phyloP scores from a whole-genome alignment of 192 early-diverging fungal genomes.

The Podochytrium sp. region DNA sequence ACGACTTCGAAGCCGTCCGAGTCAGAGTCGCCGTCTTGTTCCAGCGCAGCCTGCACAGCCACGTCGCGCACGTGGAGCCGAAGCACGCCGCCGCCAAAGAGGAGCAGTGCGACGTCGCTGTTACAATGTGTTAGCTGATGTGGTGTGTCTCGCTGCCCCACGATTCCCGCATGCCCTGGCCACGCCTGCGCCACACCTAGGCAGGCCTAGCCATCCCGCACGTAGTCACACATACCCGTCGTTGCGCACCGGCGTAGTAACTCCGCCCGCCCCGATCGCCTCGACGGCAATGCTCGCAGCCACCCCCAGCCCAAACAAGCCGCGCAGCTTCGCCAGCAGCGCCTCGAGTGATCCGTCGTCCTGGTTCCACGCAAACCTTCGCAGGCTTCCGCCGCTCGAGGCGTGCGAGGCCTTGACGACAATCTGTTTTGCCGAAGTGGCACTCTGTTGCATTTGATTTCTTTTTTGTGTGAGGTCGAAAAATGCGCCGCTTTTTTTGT shows the following conservation, averaged over 20 bases:
- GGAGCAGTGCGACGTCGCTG: constrained; percentile 22
- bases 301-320: neutral
- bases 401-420: too few relatives aligned
- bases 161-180: neutral
- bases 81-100: constrained; percentile 13
- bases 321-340: neutral
- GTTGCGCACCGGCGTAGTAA: neutral
- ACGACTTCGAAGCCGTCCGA: constrained; percentile 19
- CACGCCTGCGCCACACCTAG: neutral
- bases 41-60: neutral
- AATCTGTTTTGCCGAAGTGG: too few relatives aligned
- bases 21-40: neutral
- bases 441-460: too few relatives aligned
- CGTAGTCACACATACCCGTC: constrained; percentile 7
- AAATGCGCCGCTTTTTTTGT: too few relatives aligned
- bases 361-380: constrained; percentile 1
- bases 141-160: neutral
- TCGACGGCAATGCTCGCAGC: neutral
- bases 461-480: too few relatives aligned
- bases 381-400: neutral
- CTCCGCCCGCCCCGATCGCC: neutral
- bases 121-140: neutral
- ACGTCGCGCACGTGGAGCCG: neutral
- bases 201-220: neutral
- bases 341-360: neutral